These are phyloP conservation scores for Dictyostelium capitatum DNA, from an alignment of 78 protist genomes.

Conservation along the genomic window DNA sequence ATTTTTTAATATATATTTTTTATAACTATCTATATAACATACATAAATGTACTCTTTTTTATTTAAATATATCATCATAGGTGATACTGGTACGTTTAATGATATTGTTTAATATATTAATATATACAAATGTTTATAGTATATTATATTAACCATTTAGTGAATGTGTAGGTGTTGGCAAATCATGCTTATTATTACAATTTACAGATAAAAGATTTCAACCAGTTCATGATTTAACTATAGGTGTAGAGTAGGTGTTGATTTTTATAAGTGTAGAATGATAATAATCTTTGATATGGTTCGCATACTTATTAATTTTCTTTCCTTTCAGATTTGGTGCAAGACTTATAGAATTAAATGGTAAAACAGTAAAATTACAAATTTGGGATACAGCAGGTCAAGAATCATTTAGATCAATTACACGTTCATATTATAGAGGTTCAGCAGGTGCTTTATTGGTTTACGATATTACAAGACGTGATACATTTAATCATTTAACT, in stretches of 20 bases:
- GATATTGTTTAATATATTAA: neutral
- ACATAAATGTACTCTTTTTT: slow-evolving; percentile 89
- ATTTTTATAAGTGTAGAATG: neutral
- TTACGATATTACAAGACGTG: slow-evolving; percentile 94
- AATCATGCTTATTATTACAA: slow-evolving; percentile 98
- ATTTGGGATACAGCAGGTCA: slow-evolving; percentile 89
- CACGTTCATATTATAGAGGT: slow-evolving; percentile 93
- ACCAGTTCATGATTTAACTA: slow-evolving; percentile 98
- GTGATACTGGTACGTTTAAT: slow-evolving; percentile 95
- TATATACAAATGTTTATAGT: too few species aligned
- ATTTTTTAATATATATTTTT: neutral
- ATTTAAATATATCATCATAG: slow-evolving; percentile 99
- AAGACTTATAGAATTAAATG: slow-evolving; percentile 78
- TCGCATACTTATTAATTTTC: slow-evolving; percentile 90
- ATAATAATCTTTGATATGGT: too few species aligned
- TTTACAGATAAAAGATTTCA: slow-evolving; percentile 98
- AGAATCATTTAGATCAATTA: slow-evolving; percentile 77
- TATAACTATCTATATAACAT: neutral
- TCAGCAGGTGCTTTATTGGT: slow-evolving; percentile 96
- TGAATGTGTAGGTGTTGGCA: too few species aligned
- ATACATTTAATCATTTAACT: slow-evolving; percentile 97
- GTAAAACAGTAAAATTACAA: slow-evolving; percentile 88
- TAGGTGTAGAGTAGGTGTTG: slow-evolving; percentile 99
- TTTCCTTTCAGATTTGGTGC: slow-evolving; percentile 83
- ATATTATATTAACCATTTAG: too few species aligned